These are phyloP conservation scores for Sambucus nigra DNA, from an alignment of 129 eudicot species.

Conservation along the genomic window DNA sequence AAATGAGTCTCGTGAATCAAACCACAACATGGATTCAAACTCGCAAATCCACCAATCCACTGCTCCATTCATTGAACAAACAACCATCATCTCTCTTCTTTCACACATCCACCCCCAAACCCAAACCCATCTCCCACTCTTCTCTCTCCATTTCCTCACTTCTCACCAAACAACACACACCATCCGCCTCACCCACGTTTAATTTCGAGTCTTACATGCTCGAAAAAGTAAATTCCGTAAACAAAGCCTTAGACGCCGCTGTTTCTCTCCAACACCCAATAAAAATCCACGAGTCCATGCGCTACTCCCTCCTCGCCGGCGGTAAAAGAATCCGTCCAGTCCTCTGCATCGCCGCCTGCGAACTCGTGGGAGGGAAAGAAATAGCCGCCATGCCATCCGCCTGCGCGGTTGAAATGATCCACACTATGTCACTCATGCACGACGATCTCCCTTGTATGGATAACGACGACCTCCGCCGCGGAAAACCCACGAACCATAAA, in stretches of 20 bases:
- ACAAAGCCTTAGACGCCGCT: conserved; percentile 38
- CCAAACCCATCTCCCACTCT: background rate
- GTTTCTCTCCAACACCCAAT: conserved; percentile 24
- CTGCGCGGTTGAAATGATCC: conserved; percentile 78
- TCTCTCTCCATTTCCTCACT: conserved; percentile 28
- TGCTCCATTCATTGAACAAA: background rate
- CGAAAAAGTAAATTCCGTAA: conserved; percentile 36
- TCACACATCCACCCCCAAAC: background rate
- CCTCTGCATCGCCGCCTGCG: conserved; percentile 53
- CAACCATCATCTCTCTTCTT: background rate
- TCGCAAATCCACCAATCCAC: background rate
- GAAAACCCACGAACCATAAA: too few relatives aligned
- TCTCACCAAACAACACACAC: conserved; percentile 21
- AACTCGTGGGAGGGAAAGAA: conserved; percentile 39
- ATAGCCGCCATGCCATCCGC: conserved; percentile 44
- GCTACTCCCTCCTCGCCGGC: conserved; percentile 58
- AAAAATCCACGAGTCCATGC: conserved; percentile 50
- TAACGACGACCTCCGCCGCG: too few relatives aligned
- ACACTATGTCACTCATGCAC: too few relatives aligned
- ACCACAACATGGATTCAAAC: conserved; percentile 12
- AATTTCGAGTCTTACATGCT: conserved; percentile 36
- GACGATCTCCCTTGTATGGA: too few relatives aligned
- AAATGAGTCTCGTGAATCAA: conserved; percentile 18
- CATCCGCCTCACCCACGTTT: conserved; percentile 6
- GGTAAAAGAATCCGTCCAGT: conserved; percentile 59